Conservation (phyloP, 2,329 filamentous ascomycete species). For the Fusarium multiceps region DNA sequence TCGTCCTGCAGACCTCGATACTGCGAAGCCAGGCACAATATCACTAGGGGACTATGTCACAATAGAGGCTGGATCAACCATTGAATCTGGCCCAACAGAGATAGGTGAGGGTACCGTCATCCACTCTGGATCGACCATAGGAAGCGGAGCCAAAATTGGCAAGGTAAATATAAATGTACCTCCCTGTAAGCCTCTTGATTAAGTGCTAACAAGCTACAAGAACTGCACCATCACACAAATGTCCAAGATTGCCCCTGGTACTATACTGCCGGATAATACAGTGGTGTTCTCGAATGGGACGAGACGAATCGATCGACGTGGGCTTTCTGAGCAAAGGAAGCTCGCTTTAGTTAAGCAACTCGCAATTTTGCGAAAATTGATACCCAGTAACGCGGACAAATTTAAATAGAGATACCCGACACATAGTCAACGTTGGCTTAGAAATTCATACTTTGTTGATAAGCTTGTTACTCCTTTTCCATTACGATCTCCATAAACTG, state of each 20-base stretch:
- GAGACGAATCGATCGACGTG: conserved; percentile 67
- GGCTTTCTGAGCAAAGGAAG: conserved; percentile 71
- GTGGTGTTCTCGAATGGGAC: conserved; percentile 76
- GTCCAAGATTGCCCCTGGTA: conserved; percentile 67
- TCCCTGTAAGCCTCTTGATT: not conserved
- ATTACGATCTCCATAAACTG: not conserved
- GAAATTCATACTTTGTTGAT: not conserved
- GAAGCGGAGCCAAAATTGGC: conserved; percentile 70
- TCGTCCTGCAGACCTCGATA: conserved; percentile 44
- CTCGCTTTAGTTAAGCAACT: conserved; percentile 74
- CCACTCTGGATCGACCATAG: conserved; percentile 69
- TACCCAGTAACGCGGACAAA: conserved; percentile 70
- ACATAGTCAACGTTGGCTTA: not conserved
- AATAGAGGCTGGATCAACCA: conserved; percentile 67
- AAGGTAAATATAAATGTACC: conserved; percentile 60
- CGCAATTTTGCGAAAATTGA: conserved; percentile 73
- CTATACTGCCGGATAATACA: conserved; percentile 72
- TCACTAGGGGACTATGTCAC: conserved; percentile 70
- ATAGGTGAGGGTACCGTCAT: conserved; percentile 70
- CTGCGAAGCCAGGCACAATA: conserved; percentile 59
- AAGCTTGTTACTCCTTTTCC: not conserved
- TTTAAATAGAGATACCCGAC: conserved; percentile 50
- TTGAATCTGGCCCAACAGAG: conserved; percentile 72
- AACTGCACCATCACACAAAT: conserved; percentile 78
- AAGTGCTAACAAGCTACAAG: conserved; percentile 52